Evolutionary conservation across 192 early-diverging fungal genomes (phyloP).

Genomic region (Backusella psychrophila): DNA sequence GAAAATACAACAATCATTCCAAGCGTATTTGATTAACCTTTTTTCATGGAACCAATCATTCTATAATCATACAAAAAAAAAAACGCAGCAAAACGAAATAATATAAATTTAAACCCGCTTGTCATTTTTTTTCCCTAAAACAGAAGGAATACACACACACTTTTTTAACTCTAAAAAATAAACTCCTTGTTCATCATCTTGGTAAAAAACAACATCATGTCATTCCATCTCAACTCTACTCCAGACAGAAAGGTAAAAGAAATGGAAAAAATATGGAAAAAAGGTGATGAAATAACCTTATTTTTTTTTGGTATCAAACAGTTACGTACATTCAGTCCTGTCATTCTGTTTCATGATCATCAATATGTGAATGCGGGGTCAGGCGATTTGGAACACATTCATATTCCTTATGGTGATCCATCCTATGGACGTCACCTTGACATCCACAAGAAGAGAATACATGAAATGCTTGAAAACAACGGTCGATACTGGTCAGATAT

Average conservation of each 20-base stretch:
- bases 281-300: neutral
- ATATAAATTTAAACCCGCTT: neutral
- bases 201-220: neutral
- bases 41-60: conserved; percentile 2
- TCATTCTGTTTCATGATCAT: conserved; percentile 39
- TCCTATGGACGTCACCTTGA: conserved; percentile 27
- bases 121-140: neutral
- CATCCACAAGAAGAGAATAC: conserved; percentile 24
- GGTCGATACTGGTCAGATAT: conserved; percentile 34
- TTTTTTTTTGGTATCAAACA: neutral
- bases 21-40: neutral
- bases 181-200: neutral
- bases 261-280: neutral
- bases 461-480: conserved; percentile 35
- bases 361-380: conserved; percentile 25
- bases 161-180: neutral
- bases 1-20: neutral
- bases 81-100: neutral
- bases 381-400: conserved; percentile 29
- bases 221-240: neutral
- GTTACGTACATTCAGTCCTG: conserved; percentile 34
- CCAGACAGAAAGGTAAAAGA: neutral
- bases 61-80: neutral
- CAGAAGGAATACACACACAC: neutral
- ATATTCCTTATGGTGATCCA: conserved; percentile 29